These are phyloP conservation scores for Xylaria multiplex DNA, from an alignment of 2,329 filamentous ascomycete species.

Conservation along the genomic window DNA sequence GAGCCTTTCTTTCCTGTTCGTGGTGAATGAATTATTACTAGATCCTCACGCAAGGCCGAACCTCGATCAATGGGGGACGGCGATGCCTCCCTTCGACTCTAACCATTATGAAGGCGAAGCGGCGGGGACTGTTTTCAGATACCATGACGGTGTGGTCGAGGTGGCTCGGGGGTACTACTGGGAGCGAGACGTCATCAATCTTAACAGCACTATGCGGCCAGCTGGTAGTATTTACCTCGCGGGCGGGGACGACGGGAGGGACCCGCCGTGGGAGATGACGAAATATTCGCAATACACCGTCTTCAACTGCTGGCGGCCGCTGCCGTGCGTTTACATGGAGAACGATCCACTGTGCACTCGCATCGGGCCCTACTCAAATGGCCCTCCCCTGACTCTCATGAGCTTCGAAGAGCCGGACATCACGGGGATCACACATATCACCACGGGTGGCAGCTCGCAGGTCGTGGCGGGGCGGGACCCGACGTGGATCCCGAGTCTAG, in stretches of 20 bases:
- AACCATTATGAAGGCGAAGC: constrained; percentile 13
- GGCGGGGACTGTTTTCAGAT: constrained; percentile 24
- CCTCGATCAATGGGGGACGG: constrained; percentile 29
- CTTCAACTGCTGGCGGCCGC: constrained; percentile 36
- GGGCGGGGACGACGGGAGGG: neutral
- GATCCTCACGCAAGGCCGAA: neutral
- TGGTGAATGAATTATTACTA: constrained; percentile 33
- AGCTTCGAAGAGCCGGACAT: constrained; percentile 16
- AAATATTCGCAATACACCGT: constrained; percentile 32
- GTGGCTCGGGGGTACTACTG: constrained; percentile 17
- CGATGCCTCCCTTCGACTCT: constrained; percentile 19
- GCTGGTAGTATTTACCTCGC: neutral
- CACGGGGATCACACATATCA: constrained; percentile 29
- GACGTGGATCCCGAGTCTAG: constrained; percentile 38
- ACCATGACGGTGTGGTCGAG: constrained; percentile 18
- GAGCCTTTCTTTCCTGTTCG: constrained; percentile 33
- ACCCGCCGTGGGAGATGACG: neutral
- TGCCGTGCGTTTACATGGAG: constrained; percentile 33
- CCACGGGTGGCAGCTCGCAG: constrained; percentile 6
- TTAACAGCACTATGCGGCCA: neutral
- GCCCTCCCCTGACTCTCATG: constrained; percentile 18
- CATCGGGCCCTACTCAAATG: neutral
- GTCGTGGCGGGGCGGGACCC: constrained; percentile 25
- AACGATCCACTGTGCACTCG: constrained; percentile 28
- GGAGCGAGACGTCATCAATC: constrained; percentile 2